Evolutionary conservation across 176 grass and related monocot species (phyloP).

Genomic region (Oropetium thomaeum): DNA sequence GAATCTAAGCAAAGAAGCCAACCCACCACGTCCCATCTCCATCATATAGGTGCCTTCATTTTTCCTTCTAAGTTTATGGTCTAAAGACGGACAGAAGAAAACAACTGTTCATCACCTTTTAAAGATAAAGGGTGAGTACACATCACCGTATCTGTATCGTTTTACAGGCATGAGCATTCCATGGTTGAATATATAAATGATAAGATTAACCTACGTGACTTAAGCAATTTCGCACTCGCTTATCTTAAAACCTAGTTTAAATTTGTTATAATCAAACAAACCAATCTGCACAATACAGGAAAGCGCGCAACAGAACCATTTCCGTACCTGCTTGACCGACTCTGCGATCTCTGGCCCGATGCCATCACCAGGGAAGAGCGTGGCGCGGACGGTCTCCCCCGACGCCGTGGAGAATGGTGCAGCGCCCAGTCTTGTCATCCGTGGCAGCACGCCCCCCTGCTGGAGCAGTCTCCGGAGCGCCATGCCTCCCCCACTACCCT

Average conservation of each 20-base stretch:
- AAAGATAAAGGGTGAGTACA: too few species aligned
- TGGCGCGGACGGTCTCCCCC: constrained; percentile 58
- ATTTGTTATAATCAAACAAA: background rate
- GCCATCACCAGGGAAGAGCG: constrained; percentile 90
- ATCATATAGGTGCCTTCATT: background rate
- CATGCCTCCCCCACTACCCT: constrained; percentile 39
- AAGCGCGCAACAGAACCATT: background rate
- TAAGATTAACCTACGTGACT: background rate
- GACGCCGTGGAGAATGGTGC: constrained; percentile 40
- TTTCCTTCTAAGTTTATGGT: background rate
- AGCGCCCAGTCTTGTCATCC: constrained; percentile 25
- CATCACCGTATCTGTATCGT: background rate
- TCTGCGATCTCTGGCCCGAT: constrained; percentile 95
- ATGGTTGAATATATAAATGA: background rate
- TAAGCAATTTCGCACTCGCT: background rate
- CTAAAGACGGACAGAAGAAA: background rate
- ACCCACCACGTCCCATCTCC: too few species aligned
- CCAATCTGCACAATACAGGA: background rate
- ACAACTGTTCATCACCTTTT: too few species aligned
- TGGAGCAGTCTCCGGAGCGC: constrained; percentile 55
- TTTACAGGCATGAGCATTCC: background rate
- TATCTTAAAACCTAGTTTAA: background rate
- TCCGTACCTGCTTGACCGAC: constrained; percentile 75
- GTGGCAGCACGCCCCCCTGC: constrained; percentile 46
- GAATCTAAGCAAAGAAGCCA: background rate